These are phyloP conservation scores for Coemansia sp. DNA, from an alignment of 192 early-diverging fungal species.

Conservation along the genomic window DNA sequence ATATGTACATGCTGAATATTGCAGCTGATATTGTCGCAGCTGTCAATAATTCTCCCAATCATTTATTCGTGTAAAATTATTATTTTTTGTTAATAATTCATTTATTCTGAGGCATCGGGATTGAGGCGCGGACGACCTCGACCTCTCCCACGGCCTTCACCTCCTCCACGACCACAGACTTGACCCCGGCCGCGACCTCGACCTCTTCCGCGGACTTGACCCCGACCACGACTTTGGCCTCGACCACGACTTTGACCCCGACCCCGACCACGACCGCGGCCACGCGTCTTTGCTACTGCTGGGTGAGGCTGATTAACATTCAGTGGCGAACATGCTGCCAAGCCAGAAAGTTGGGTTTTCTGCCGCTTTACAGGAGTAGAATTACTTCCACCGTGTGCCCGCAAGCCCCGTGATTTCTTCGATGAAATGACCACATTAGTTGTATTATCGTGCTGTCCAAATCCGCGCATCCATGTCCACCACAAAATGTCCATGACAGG, in stretches of 20 bases:
- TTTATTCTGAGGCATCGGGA: background rate
- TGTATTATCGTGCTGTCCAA: conserved; percentile 5
- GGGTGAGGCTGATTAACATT: background rate
- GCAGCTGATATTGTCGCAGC: too few relatives aligned
- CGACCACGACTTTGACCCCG: background rate
- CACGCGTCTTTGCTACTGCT: background rate
- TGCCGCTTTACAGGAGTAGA: background rate
- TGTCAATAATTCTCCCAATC: too few relatives aligned
- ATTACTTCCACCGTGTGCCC: background rate
- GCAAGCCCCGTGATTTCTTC: background rate
- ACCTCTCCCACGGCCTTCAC: background rate
- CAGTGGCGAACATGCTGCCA: background rate
- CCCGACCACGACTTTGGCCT: too few relatives aligned
- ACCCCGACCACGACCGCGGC: too few relatives aligned
- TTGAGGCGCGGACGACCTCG: background rate
- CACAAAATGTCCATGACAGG: conserved; percentile 47
- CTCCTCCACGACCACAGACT: too few relatives aligned
- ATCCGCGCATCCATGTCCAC: conserved; percentile 37
- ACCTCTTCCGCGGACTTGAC: too few relatives aligned
- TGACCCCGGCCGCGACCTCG: too few relatives aligned
- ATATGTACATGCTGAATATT: too few relatives aligned
- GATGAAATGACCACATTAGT: background rate
- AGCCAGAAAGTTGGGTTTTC: background rate
- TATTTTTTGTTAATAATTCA: background rate
- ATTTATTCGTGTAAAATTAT: too few relatives aligned